phyloP scores from a whole-genome alignment of 2,329 filamentous ascomycete species.

The Colletotrichum paranaense region DNA sequence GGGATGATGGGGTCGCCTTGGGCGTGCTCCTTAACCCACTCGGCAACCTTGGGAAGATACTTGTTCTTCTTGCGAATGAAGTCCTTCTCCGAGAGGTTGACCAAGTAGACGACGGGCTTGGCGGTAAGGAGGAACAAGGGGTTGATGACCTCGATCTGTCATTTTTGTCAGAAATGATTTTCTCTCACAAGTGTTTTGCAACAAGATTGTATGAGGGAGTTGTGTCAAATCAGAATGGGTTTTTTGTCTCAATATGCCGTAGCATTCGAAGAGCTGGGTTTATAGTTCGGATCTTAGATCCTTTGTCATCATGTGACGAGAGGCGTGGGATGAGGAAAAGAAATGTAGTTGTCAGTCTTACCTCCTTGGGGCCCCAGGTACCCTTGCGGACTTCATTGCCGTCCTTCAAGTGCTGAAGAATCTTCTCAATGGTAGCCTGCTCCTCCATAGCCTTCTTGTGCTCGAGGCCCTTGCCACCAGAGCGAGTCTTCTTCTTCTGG shows the following conservation, averaged over 20 bases:
- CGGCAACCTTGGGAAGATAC: conserved; percentile 90
- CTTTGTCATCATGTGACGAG: conserved; percentile 92
- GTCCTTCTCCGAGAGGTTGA: conserved; percentile 97
- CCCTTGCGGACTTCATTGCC: conserved; percentile 96
- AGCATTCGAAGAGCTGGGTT: conserved; percentile 99
- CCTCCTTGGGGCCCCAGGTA: conserved; percentile 93
- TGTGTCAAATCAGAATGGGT: conserved; percentile 26
- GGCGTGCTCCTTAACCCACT: conserved; percentile 95
- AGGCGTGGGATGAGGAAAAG: conserved; percentile 37
- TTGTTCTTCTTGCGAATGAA: conserved; percentile 99
- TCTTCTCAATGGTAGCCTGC: conserved; percentile 91
- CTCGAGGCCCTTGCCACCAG: conserved; percentile 95
- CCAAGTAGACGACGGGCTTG: conserved; percentile 96
- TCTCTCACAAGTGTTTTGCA: conserved; percentile 35
- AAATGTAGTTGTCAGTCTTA: conserved; percentile 62
- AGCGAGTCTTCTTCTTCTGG: conserved; percentile 92
- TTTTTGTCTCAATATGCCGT: conserved; percentile 88
- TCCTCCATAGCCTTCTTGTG: conserved; percentile 98
- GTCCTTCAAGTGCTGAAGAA: conserved; percentile 83
- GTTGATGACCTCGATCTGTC: conserved; percentile 96
- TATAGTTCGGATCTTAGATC: conserved; percentile 88
- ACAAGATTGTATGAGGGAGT: conserved; percentile 36
- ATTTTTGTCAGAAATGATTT: conserved; percentile 43
- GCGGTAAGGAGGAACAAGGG: conserved; percentile 93
- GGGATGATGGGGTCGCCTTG: conserved; percentile 91